Conservation (phyloP, 345 rosid species). For the Eucalyptus decipiens region DNA sequence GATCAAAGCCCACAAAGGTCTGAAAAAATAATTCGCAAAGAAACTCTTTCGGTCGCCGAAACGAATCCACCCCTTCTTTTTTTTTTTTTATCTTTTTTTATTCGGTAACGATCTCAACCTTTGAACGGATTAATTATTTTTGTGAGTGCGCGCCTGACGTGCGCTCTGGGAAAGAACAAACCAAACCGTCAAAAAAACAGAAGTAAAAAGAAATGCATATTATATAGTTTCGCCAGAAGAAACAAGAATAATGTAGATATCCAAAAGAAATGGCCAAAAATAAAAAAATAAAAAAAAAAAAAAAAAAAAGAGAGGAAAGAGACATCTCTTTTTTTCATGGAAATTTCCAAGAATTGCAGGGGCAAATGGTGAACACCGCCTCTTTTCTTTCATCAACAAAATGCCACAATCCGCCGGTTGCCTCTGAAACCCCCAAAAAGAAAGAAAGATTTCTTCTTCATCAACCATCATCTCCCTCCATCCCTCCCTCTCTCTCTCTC, state of each 20-base stretch:
- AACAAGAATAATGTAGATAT: not conserved
- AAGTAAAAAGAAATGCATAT: no score
- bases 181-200: not conserved
- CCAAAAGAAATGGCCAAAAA: not conserved
- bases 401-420: not conserved
- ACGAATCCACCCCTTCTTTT: not conserved
- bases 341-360: slow-evolving; percentile 1
- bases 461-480: no score
- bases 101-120: not conserved
- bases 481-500: not conserved
- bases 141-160: not conserved
- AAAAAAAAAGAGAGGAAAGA: not conserved
- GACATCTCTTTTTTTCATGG: not conserved
- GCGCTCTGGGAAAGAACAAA: not conserved
- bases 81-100: no score
- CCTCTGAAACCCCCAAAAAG: not conserved
- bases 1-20: not conserved
- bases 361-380: not conserved
- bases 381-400: not conserved
- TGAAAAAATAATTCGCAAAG: not conserved
- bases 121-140: not conserved
- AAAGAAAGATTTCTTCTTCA: not conserved
- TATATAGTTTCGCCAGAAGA: not conserved
- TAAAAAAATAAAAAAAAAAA: accelerated
- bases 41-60: not conserved